Evolutionary conservation across 768 basidiomycete species (phyloP).

Genomic region (Boletus eberwhitei): DNA sequence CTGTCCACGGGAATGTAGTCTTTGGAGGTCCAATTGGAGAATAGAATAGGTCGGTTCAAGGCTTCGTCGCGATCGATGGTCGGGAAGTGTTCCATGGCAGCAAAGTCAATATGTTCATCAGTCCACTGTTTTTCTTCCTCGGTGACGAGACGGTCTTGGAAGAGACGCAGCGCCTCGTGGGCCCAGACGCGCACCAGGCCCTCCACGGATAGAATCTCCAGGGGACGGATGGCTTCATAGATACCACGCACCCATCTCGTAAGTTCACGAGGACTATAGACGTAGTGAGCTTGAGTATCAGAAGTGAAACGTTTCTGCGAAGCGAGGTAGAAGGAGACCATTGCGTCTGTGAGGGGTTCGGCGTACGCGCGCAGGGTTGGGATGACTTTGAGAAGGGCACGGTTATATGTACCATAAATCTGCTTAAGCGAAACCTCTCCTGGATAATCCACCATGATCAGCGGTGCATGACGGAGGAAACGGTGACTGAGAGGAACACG

Average conservation of each 20-base stretch:
- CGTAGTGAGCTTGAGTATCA: conserved; percentile 97
- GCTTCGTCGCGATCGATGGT: conserved; percentile 88
- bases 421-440: conserved; percentile 96
- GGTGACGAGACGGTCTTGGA: conserved; percentile 93
- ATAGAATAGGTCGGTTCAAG: conserved; percentile 83
- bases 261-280: conserved; percentile 98
- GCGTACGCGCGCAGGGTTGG: conserved; percentile 91
- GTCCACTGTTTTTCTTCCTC: conserved; percentile 96
- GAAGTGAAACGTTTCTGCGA: conserved; percentile 95
- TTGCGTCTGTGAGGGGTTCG: conserved; percentile 93
- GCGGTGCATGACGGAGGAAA: conserved; percentile 94
- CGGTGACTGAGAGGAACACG: conserved; percentile 97
- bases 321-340: conserved; percentile 93
- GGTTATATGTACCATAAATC: conserved; percentile 97
- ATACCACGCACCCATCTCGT: conserved; percentile 97
- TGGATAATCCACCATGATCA: conserved; percentile 99
- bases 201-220: conserved; percentile 91
- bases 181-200: conserved; percentile 97
- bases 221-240: conserved; percentile 91
- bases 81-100: conserved; percentile 89
- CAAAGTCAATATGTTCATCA: conserved; percentile 82
- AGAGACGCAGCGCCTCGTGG: conserved; percentile 93
- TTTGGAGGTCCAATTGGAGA: conserved; percentile 99
- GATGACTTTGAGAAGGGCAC: conserved; percentile 92
- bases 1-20: conserved; percentile 94